Evolutionary conservation across 1,284 basidiomycete genomes (phyloP).

Genomic region (Dichomitus squalens): DNA sequence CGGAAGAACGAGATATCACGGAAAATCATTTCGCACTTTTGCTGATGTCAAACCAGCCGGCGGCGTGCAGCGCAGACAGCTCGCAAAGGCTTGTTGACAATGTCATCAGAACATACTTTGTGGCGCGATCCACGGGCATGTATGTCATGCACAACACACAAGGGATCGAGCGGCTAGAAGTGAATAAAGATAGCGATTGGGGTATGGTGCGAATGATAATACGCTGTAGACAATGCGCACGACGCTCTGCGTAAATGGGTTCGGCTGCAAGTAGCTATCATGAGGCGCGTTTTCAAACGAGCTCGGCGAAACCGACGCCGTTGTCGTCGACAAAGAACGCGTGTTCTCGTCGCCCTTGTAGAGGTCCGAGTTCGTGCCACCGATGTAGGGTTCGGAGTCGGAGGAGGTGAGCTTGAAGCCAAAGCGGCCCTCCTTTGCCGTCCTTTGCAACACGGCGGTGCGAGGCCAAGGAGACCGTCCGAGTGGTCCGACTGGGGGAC

Average conservation of each 20-base stretch:
- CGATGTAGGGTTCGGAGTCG: slow-evolving; percentile 53
- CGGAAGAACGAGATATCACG: no score
- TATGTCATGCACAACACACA: no score
- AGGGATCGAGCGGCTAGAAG: no score
- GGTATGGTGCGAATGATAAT: no score
- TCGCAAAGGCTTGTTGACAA: no score
- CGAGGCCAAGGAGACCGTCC: slow-evolving; percentile 33
- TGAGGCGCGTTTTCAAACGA: slow-evolving; percentile 9
- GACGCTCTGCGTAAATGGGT: background rate
- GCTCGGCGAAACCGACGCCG: slow-evolving; percentile 28
- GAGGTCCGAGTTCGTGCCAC: slow-evolving; percentile 41
- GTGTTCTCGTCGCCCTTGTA: slow-evolving; percentile 36
- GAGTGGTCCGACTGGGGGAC: slow-evolving; percentile 16
- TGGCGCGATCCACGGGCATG: no score
- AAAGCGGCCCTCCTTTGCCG: slow-evolving; percentile 39
- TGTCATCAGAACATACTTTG: no score
- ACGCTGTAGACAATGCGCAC: background rate
- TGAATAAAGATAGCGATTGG: no score
- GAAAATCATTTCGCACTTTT: no score
- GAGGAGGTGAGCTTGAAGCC: slow-evolving; percentile 47
- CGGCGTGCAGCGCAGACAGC: no score
- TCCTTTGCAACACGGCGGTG: slow-evolving; percentile 32
- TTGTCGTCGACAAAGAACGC: slow-evolving; percentile 26
- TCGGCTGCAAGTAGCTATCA: no score
- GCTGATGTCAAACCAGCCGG: no score